These are phyloP conservation scores for Viola odorata DNA, from an alignment of 345 rosid genomes.

Conservation along the genomic window DNA sequence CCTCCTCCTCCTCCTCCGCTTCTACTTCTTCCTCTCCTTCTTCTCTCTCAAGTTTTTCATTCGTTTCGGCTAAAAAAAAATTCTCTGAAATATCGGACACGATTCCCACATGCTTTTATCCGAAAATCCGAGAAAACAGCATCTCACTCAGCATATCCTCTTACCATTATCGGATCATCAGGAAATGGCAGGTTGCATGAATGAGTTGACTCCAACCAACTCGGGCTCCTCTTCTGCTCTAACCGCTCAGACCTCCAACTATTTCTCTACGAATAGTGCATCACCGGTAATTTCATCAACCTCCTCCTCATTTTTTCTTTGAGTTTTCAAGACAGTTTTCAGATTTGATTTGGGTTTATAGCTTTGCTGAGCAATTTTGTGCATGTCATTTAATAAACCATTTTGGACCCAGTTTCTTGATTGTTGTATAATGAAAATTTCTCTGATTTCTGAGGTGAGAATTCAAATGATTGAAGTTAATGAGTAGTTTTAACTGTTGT, in stretches of 20 bases:
- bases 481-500: background rate
- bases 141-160: conserved; percentile 20
- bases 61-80: background rate
- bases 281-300: conserved; percentile 22
- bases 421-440: background rate
- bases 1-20: background rate
- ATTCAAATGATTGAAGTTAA: too few relatives aligned
- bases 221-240: conserved; percentile 40
- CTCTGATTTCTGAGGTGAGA: too few relatives aligned
- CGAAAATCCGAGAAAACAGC: conserved; percentile 9
- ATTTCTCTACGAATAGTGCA: background rate
- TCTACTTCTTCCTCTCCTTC: background rate
- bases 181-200: conserved; percentile 12
- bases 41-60: background rate
- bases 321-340: background rate
- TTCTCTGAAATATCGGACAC: background rate
- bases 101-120: conserved; percentile 10
- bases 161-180: conserved; percentile 28
- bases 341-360: background rate
- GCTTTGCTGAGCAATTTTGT: background rate
- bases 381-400: background rate
- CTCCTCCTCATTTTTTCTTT: background rate
- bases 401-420: background rate
- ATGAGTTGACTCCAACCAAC: conserved; percentile 29
- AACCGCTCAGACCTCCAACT: conserved; percentile 24